Conservation (phyloP, 176 grass and related monocot species). For the Pontederia paniculata region DNA sequence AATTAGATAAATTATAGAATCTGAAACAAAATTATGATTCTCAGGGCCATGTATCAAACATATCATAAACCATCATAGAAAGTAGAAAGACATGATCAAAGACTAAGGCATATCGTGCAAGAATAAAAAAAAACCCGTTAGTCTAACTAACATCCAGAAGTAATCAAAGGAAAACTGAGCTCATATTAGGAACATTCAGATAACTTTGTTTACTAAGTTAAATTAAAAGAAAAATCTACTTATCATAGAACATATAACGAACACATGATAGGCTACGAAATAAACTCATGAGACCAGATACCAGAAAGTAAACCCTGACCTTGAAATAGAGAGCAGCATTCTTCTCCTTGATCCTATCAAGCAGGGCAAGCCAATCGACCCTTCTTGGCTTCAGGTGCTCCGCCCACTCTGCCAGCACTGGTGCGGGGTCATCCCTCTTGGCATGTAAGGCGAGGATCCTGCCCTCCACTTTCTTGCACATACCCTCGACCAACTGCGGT, state of each 20-base stretch:
- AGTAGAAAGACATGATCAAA: too few relatives aligned
- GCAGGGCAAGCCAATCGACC: slow-evolving; percentile 63
- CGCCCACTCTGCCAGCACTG: slow-evolving; percentile 66
- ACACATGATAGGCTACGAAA: neutral
- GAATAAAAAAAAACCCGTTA: too few relatives aligned
- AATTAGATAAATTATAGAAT: too few relatives aligned
- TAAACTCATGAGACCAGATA: slow-evolving; percentile 1
- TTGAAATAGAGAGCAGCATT: slow-evolving; percentile 67
- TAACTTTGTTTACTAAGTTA: too few relatives aligned
- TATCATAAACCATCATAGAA: too few relatives aligned
- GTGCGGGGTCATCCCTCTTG: slow-evolving; percentile 30
- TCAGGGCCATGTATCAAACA: too few relatives aligned
- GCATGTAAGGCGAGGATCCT: slow-evolving; percentile 38
- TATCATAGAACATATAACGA: neutral
- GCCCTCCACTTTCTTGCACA: slow-evolving; percentile 58
- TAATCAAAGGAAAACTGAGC: too few relatives aligned
- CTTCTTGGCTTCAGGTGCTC: slow-evolving; percentile 50
- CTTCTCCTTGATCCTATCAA: slow-evolving; percentile 49
- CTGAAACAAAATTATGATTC: too few relatives aligned
- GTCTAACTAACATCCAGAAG: too few relatives aligned
- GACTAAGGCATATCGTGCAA: too few relatives aligned
- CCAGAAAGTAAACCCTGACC: slow-evolving; percentile 35
- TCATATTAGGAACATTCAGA: too few relatives aligned
- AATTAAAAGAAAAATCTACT: too few relatives aligned
- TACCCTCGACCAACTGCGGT: slow-evolving; percentile 48